Base-by-base conservation (phyloP, 1,284 basidiomycete species). In the Cryptococcus hybrid region DNA sequence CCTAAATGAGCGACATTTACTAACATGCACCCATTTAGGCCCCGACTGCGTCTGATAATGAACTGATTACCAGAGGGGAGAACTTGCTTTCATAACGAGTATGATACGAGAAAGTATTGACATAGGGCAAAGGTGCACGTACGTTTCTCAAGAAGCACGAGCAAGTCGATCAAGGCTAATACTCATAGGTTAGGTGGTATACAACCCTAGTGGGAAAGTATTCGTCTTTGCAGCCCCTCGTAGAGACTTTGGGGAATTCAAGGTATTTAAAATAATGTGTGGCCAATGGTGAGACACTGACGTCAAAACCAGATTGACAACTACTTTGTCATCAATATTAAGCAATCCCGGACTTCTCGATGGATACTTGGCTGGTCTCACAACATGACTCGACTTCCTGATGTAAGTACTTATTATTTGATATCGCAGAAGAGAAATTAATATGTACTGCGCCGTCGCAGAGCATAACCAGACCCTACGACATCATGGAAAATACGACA, bases 321-420 rank as follows among this genome's bases (percentile, higher is more conserved):
- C 74, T 97, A 93, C 73, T 88, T 86, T 0, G 79, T 97, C 50
- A 86, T 86, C 0, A 87, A 91, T 69, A 87, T 92, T 49, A 80
- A 86, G 2, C 92, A 93, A 75, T 90, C 92, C 0, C 84, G 86
- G 60, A 97, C 93, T 0, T 83, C 86, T 8, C 84, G 94, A 18
- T 98, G 93, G 92, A 89, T 87, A 0, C 76, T 97, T 0, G 88
- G 83, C 0, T 97, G 94, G 94, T 90, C 88, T 0, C 87, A 87
- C 59, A 79, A 76, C 1, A 79, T 83, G 18, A 70, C 74, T 7
- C 84, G 85, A 7, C 78, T 95, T 35, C 86, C 89, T 1, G 90
- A 94, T 61, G 92, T 92, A 70, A 52, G 88, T 80, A 24, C 34
- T 44, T 24, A 8, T 24, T 3, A 7, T 30, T 34, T 9, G 2